These are phyloP conservation scores for Colletotrichum chlorophyti DNA, from an alignment of 2,329 filamentous ascomycete species.

Conservation along the genomic window DNA sequence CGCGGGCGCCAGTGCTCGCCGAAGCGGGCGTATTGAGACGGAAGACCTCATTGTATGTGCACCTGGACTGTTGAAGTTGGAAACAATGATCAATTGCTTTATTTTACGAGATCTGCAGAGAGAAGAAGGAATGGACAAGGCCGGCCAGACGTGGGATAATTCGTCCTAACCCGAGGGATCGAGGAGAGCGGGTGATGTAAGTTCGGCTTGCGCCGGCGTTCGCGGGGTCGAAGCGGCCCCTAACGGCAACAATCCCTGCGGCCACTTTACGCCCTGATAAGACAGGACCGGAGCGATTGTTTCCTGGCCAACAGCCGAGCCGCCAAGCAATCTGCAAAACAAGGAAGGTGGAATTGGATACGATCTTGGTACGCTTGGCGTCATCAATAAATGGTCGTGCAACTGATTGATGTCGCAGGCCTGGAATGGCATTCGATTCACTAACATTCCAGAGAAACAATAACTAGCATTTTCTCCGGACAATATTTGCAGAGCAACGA, in stretches of 20 bases:
- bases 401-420: not conserved
- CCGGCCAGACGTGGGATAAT: slow-evolving; percentile 16
- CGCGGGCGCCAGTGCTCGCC: slow-evolving; percentile 24
- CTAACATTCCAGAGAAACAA: slow-evolving; percentile 17
- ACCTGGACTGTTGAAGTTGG: not conserved
- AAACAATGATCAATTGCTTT: slow-evolving; percentile 3
- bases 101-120: not conserved
- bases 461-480: not conserved
- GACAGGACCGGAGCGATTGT: slow-evolving; percentile 39
- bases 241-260: slow-evolving; percentile 1
- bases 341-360: slow-evolving; percentile 19
- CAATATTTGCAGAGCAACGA: slow-evolving; percentile 34
- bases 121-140: slow-evolving; percentile 12
- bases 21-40: slow-evolving; percentile 17
- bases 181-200: slow-evolving; percentile 31
- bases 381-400: not conserved
- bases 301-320: slow-evolving; percentile 46
- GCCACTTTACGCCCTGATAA: slow-evolving; percentile 34
- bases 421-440: slow-evolving; percentile 9
- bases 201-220: slow-evolving; percentile 33
- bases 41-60: slow-evolving; percentile 28
- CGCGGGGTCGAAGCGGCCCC: slow-evolving; percentile 28
- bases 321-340: slow-evolving; percentile 33
- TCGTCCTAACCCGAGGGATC: slow-evolving; percentile 22
- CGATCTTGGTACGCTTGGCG: slow-evolving; percentile 27